Conservation (phyloP, 129 eudicot species). For the Kitagawia praeruptora region DNA sequence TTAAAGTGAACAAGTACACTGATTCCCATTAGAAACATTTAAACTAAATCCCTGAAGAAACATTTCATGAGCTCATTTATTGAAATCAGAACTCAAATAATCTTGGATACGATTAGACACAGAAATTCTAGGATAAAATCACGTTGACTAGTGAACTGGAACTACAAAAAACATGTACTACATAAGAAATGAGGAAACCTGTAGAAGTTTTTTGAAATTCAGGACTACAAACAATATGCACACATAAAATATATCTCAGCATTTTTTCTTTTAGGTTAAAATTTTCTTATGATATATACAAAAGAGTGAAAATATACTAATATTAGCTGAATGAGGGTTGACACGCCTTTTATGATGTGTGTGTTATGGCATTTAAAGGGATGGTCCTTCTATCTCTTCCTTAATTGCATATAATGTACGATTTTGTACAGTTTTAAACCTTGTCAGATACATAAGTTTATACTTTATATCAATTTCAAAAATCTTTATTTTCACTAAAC, state of each 20-base stretch:
- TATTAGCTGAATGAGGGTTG: no score
- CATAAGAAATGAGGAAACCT: neutral
- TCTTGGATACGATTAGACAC: neutral
- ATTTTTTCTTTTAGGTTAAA: neutral
- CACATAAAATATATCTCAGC: neutral
- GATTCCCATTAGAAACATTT: neutral
- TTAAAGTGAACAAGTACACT: slow-evolving; percentile 2
- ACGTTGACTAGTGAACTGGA: neutral
- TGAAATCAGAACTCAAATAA: neutral
- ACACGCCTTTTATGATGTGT: no score
- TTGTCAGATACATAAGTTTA: neutral
- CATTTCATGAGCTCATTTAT: neutral
- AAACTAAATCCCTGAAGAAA: neutral
- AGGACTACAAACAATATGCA: neutral
- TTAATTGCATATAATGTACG: neutral
- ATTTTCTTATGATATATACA: neutral
- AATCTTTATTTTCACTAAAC: no score
- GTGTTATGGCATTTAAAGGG: no score
- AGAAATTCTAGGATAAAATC: neutral
- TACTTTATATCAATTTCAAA: neutral
- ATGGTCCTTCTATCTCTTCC: neutral
- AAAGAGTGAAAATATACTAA: neutral
- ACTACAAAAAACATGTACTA: neutral
- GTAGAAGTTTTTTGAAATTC: neutral
- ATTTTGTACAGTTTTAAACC: neutral